These are phyloP conservation scores for Digitaria exilis DNA, from an alignment of 202 grass and related monocot genomes.

Conservation along the genomic window DNA sequence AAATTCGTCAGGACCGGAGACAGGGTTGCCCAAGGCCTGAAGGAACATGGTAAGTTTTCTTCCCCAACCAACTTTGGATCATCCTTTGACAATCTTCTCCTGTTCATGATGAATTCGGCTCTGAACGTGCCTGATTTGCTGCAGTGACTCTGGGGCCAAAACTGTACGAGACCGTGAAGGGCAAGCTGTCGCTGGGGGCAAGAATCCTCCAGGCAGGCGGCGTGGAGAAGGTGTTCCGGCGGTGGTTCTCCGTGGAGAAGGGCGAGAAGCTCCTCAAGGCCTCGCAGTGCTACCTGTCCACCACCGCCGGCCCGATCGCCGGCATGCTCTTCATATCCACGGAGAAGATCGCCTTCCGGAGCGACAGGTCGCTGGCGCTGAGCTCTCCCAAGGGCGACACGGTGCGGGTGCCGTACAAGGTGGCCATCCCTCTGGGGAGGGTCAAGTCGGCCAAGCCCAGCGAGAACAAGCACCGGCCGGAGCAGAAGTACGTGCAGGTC, in stretches of 20 bases:
- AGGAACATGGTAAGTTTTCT: conserved; percentile 70
- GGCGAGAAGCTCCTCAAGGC: conserved; percentile 77
- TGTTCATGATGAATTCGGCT: neutral
- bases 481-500: conserved; percentile 86
- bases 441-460: conserved; percentile 57
- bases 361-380: conserved; percentile 65
- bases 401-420: conserved; percentile 71
- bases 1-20: conserved; percentile 53
- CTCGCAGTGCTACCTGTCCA: conserved; percentile 86
- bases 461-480: conserved; percentile 76
- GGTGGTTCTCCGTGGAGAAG: conserved; percentile 57
- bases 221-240: conserved; percentile 74
- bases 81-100: neutral
- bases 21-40: conserved; percentile 66
- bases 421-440: conserved; percentile 63
- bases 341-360: conserved; percentile 74
- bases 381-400: conserved; percentile 42
- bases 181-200: conserved; percentile 68
- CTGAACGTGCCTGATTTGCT: neutral
- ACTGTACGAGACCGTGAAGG: conserved; percentile 76
- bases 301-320: conserved; percentile 79
- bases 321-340: conserved; percentile 80
- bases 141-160: conserved; percentile 81
- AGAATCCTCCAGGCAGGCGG: conserved; percentile 81
- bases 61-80: neutral